A percentile compares a stretch with the other conserved stretches of the same genome.
Evolutionary conservation across 192 early-diverging fungal species (phyloP).

Genomic region (Backusella parvicylindrica): DNA sequence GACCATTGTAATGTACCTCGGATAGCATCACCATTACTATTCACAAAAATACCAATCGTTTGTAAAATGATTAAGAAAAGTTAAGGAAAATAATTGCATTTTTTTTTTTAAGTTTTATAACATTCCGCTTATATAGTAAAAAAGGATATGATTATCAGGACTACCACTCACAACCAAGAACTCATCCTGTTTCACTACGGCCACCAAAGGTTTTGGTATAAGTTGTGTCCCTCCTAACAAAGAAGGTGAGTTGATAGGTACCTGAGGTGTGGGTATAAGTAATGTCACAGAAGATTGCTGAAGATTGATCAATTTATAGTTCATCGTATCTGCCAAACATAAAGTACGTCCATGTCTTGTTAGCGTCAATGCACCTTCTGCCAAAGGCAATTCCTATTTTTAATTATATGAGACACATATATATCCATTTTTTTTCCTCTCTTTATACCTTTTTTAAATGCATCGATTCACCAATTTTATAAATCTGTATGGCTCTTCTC

Average conservation of each 20-base stretch:
- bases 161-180: conserved; percentile 65
- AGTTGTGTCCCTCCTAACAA: neutral
- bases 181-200: conserved; percentile 59
- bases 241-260: neutral
- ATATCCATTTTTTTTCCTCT: neutral
- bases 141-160: conserved; percentile 35
- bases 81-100: no score
- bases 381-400: conserved; percentile 65
- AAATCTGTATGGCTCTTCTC: conserved; percentile 43
- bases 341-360: conserved; percentile 50
- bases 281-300: conserved; percentile 7
- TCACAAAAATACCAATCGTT: conserved; percentile 73
- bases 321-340: conserved; percentile 66
- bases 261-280: conserved; percentile 35
- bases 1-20: conserved; percentile 60
- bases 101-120: no score
- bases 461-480: conserved; percentile 37
- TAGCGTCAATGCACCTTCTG: conserved; percentile 57
- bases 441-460: conserved; percentile 40
- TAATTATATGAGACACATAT: no score
- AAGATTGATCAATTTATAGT: conserved; percentile 66
- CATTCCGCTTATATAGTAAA: no score
- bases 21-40: conserved; percentile 63
- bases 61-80: conserved; percentile 25
- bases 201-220: conserved; percentile 55